Evolutionary conservation across 2,329 filamentous ascomycete genomes (phyloP).

Genomic region (Hyphodiscus sp.): DNA sequence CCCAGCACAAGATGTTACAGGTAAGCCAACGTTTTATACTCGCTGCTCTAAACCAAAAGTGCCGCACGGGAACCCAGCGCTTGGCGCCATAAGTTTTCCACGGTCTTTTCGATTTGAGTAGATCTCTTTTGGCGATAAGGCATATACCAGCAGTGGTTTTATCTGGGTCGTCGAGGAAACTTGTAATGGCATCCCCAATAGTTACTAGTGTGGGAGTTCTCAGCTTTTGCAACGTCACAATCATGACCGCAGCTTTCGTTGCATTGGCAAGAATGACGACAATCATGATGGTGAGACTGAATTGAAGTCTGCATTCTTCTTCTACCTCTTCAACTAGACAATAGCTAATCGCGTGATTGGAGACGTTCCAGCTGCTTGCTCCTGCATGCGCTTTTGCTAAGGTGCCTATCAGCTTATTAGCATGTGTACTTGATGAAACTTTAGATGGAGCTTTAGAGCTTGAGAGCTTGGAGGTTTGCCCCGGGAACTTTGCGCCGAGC

Average conservation of each 20-base stretch:
- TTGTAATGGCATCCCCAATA: slow-evolving; percentile 31
- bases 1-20: background rate
- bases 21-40: background rate
- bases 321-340: slow-evolving; percentile 12
- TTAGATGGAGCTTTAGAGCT: too few relatives aligned
- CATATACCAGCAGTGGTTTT: background rate
- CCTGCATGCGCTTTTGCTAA: background rate
- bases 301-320: slow-evolving; percentile 15
- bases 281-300: slow-evolving; percentile 15
- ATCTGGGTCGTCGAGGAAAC: slow-evolving; percentile 25
- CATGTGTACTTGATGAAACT: too few relatives aligned
- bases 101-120: background rate
- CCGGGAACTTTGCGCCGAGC: too few relatives aligned
- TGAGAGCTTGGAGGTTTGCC: too few relatives aligned
- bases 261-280: slow-evolving; percentile 17
- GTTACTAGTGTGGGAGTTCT: slow-evolving; percentile 23
- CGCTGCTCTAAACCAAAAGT: background rate
- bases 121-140: background rate
- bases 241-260: slow-evolving; percentile 14
- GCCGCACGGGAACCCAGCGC: background rate
- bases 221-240: slow-evolving; percentile 17
- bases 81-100: background rate
- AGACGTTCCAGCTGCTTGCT: background rate
- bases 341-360: slow-evolving; percentile 4
- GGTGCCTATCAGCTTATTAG: background rate